phyloP scores from a whole-genome alignment of 768 basidiomycete species.

The Lepiota subincarnata region DNA sequence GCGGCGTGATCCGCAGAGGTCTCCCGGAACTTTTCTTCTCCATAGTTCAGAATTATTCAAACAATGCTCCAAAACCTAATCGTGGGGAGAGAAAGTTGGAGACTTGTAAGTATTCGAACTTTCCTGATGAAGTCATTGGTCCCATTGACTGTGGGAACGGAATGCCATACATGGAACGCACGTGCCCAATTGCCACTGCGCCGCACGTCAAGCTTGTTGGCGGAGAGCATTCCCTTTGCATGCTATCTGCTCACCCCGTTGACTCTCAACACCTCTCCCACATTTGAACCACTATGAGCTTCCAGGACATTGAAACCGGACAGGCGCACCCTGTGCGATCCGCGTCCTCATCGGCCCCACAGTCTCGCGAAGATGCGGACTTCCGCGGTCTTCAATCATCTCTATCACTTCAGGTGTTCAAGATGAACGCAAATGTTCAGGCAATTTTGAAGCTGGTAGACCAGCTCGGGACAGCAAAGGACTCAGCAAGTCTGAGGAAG shows the following conservation, averaged over 20 bases:
- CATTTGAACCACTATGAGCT: conserved; percentile 37
- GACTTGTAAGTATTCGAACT: no score
- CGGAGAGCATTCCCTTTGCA: neutral
- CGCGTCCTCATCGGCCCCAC: conserved; percentile 28
- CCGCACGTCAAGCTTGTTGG: conserved; percentile 1
- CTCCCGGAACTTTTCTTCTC: no score
- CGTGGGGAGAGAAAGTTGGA: no score
- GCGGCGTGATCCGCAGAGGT: no score
- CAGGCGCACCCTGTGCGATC: conserved; percentile 32
- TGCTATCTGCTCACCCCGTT: neutral
- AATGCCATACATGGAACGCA: neutral
- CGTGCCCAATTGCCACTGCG: neutral
- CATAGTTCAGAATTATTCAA: no score
- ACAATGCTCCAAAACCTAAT: no score
- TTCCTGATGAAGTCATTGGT: neutral
- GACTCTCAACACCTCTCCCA: neutral
- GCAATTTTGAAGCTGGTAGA: conserved; percentile 96
- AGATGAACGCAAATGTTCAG: conserved; percentile 97
- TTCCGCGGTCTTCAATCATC: conserved; percentile 77
- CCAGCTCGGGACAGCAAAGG: conserved; percentile 81
- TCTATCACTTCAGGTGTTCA: conserved; percentile 91
- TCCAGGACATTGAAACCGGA: conserved; percentile 54
- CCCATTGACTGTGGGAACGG: neutral
- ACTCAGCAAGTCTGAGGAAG: conserved; percentile 76
- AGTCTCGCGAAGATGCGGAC: conserved; percentile 62